Evolutionary conservation across 208 protist genomes (phyloP).

Genomic region (Zelonia costaricensis): DNA sequence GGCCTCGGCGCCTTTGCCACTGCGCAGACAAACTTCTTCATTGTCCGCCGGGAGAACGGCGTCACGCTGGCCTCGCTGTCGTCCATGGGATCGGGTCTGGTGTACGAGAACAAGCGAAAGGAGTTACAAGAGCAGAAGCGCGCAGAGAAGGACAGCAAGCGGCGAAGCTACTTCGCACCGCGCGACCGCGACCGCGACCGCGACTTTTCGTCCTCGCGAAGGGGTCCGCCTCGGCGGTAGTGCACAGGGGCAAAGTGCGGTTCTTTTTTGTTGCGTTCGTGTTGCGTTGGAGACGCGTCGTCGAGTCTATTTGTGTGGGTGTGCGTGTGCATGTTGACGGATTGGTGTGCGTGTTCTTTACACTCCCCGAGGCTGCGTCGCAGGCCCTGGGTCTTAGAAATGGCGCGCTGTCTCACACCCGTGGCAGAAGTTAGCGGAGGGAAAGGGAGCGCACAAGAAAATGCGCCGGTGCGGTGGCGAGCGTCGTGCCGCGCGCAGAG

Average conservation of each 20-base stretch:
- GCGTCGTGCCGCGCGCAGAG: too few relatives aligned
- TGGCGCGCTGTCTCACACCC: too few relatives aligned
- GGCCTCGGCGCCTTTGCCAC: constrained; percentile 54
- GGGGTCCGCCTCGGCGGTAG: neutral
- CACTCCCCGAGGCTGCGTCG: too few relatives aligned
- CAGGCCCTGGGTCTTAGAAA: too few relatives aligned
- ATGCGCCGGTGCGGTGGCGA: too few relatives aligned
- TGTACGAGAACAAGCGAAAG: constrained; percentile 32
- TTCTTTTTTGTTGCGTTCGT: too few relatives aligned
- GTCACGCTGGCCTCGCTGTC: constrained; percentile 60
- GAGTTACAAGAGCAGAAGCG: constrained; percentile 42
- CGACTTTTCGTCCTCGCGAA: constrained; percentile 67
- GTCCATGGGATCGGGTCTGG: constrained; percentile 52
- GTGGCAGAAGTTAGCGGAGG: too few relatives aligned
- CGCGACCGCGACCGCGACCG: constrained; percentile 41
- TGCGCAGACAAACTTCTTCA: constrained; percentile 76
- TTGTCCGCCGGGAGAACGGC: constrained; percentile 63
- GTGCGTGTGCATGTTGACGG: too few relatives aligned
- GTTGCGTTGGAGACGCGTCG: too few relatives aligned
- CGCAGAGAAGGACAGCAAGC: constrained; percentile 18
- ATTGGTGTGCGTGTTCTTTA: too few relatives aligned
- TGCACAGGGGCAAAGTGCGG: too few relatives aligned
- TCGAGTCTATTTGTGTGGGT: neutral
- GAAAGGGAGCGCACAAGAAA: too few relatives aligned
- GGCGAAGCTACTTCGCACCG: constrained; percentile 2